Evolutionary conservation across 495 filamentous ascomycete genomes (phyloP), one percentile per base, ranked within the genome.

Genomic region (Penicillium odoratum): DNA sequence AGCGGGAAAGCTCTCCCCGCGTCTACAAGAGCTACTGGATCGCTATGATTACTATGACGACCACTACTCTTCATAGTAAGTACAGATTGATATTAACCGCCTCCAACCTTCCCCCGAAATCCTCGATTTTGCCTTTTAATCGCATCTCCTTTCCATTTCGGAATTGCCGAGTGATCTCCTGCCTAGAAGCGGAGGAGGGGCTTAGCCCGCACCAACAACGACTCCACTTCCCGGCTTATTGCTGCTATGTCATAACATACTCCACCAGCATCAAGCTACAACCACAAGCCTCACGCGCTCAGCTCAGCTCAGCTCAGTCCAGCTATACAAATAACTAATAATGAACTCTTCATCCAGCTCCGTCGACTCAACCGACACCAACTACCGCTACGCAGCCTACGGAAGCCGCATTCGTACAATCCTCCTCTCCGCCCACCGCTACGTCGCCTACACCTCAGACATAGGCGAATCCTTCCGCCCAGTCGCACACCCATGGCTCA

Each of bases 381-480:
- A 85, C 60, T 76, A 92, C 68, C 90, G 94, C 61, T 98, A 97
- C 72, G 94, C 93, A 48, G 94, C 90, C 64, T 98, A 98, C 76
- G 90, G 90, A 50, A 84, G 85, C 61, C 85, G 93, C 54, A 74
- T 93, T 59, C 88, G 92, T 59, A 98, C 93, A 16, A 89, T 97
- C 67, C 85, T 98, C 62, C 81, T 91, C 66, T 88, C 88, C 43
- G 91, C 92, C 29, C 94, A 98, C 68, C 89, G 94, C 67, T 98
- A 98, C 71, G 91, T 98, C 57, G 94, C 94, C 60, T 98, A 98
- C 76, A 98, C 94, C 13, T 93, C 89, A 33, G 94, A 98, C 70
- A 91, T 98, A 44, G 94, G 94, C 69, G 94, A 98, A 72, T 95
- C 90, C 8, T 98, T 98, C 75, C 88, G 94, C 6, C 94, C 94